phyloP scores from a whole-genome alignment of 2,329 filamentous ascomycete species.

The Monosporascus sp. region DNA sequence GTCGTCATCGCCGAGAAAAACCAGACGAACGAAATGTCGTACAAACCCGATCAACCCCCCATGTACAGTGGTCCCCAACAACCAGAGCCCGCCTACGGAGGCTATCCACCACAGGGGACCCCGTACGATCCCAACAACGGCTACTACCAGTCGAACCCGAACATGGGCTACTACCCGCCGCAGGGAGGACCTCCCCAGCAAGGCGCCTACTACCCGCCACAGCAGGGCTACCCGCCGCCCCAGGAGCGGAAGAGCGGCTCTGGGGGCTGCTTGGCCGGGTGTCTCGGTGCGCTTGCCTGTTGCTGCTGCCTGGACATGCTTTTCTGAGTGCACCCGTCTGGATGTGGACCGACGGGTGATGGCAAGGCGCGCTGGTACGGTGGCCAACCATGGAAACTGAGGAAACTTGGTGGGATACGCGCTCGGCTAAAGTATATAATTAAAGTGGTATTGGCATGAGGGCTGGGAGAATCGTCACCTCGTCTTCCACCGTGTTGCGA shows the following conservation, averaged over 20 bases:
- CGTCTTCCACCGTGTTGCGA: no score
- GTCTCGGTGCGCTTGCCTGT: conserved; percentile 48
- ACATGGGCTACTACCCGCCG: conserved; percentile 28
- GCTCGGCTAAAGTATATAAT: no score
- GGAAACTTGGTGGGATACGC: no score
- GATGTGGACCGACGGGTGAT: background rate
- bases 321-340: conserved; percentile 35
- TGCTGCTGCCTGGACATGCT: conserved; percentile 54
- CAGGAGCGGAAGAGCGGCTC: conserved; percentile 19
- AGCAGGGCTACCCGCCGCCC: conserved; percentile 17
- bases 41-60: conserved; percentile 45
- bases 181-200: conserved; percentile 31
- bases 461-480: no score
- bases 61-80: conserved; percentile 35
- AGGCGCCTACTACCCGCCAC: conserved; percentile 30
- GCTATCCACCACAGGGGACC: conserved; percentile 26
- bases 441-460: no score
- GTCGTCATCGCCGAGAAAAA: conserved; percentile 1
- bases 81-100: conserved; percentile 6
- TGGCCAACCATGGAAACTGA: background rate
- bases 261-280: conserved; percentile 35
- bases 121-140: conserved; percentile 19
- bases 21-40: conserved; percentile 29
- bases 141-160: conserved; percentile 22
- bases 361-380: background rate